Conservation (phyloP, 805 yeast genomes). For the Blastobotrys terrestris region DNA sequence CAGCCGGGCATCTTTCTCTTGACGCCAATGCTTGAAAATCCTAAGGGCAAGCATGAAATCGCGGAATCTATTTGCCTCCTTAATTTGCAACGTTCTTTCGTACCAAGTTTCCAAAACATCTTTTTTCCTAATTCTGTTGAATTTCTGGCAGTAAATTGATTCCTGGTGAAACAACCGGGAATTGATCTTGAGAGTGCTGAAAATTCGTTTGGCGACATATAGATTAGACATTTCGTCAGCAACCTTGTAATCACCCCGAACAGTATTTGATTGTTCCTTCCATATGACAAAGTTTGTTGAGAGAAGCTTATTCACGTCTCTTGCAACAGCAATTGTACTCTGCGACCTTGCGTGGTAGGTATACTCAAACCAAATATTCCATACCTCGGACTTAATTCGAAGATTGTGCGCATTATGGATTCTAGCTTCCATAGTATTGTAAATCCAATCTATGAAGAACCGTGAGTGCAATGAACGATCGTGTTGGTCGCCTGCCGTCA, state of each 20-base stretch:
- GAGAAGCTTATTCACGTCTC: neutral
- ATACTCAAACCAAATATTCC: neutral
- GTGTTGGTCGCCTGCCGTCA: neutral
- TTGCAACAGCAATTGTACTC: neutral
- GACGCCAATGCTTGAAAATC: conserved; percentile 13
- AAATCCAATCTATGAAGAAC: neutral
- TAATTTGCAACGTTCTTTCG: neutral
- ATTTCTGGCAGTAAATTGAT: neutral
- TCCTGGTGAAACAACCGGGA: neutral
- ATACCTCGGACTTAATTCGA: neutral
- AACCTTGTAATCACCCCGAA: neutral
- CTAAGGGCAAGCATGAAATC: conserved; percentile 9
- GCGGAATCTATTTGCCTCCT: conserved; percentile 15
- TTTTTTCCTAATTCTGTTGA: neutral
- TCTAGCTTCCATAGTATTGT: neutral
- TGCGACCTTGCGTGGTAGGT: neutral
- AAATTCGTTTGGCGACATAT: neutral
- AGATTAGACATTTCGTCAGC: conserved; percentile 4
- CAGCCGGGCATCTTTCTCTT: neutral
- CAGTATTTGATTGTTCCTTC: neutral
- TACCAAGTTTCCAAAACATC: conserved; percentile 9
- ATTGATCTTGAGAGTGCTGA: neutral
- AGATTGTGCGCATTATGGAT: neutral
- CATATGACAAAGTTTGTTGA: neutral
- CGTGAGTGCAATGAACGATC: neutral